Evolutionary conservation across 1,284 basidiomycete species (phyloP).

Genomic region (Wolfiporia cocos): DNA sequence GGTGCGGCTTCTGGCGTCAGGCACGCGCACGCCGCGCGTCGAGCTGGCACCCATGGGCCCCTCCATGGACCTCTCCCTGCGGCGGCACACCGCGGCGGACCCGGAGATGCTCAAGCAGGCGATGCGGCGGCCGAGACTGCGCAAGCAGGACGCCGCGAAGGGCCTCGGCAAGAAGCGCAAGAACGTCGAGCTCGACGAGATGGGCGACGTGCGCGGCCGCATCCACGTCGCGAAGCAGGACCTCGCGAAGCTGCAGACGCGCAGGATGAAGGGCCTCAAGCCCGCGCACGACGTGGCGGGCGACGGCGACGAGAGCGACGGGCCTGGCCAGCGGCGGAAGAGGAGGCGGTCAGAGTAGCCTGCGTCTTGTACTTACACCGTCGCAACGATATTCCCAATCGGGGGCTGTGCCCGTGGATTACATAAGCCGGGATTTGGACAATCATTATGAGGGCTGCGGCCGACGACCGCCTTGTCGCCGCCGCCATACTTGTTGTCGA

Average conservation of each 20-base stretch:
- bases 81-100: constrained; percentile 73
- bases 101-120: constrained; percentile 78
- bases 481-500: background rate
- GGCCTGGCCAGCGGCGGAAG: constrained; percentile 12
- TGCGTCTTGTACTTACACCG: background rate
- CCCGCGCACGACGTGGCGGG: constrained; percentile 28
- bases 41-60: constrained; percentile 91
- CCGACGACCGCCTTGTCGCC: background rate
- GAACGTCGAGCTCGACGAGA: constrained; percentile 96
- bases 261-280: constrained; percentile 91
- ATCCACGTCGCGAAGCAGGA: constrained; percentile 93
- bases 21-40: constrained; percentile 73
- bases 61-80: constrained; percentile 77
- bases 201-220: constrained; percentile 92
- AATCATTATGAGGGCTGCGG: no score
- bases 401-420: no score
- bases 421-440: no score
- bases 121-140: constrained; percentile 81
- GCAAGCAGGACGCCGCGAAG: constrained; percentile 79
- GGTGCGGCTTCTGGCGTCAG: constrained; percentile 69
- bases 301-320: constrained; percentile 17
- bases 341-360: constrained; percentile 14
- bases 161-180: constrained; percentile 91
- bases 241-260: constrained; percentile 77
- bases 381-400: background rate